A percentile compares a stretch with the other conserved stretches of the same genome.
These are phyloP conservation scores for Phytopythium mirpurense DNA, from an alignment of 352 stramenopile species.

Conservation along the genomic window DNA sequence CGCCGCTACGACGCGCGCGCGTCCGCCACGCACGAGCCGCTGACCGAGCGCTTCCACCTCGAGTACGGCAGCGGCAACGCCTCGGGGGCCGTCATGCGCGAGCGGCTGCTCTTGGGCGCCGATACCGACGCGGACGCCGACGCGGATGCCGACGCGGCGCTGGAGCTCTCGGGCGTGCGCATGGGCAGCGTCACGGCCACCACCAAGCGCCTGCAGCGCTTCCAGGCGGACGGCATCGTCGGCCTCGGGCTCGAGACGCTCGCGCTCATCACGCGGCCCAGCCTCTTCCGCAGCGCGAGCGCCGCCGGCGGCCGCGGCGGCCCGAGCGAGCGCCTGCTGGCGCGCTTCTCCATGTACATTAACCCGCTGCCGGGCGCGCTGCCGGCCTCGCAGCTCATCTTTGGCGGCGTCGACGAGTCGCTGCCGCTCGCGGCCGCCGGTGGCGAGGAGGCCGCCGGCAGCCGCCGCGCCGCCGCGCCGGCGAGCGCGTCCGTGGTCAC, in stretches of 20 bases:
- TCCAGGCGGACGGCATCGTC: slow-evolving; percentile 64
- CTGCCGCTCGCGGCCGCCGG: slow-evolving; percentile 15
- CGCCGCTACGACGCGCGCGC: slow-evolving; percentile 28
- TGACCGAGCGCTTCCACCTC: slow-evolving; percentile 35
- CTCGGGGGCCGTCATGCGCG: slow-evolving; percentile 33
- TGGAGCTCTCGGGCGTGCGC: slow-evolving; percentile 29
- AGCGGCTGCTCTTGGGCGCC: slow-evolving; percentile 36
- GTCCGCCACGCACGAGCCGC: slow-evolving; percentile 29
- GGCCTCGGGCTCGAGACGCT: slow-evolving; percentile 48
- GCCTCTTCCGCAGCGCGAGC: slow-evolving; percentile 19
- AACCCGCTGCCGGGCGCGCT: slow-evolving; percentile 39
- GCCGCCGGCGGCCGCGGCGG: no score
- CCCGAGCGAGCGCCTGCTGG: slow-evolving; percentile 13
- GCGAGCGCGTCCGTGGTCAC: no score
- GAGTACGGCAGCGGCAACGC: slow-evolving; percentile 67
- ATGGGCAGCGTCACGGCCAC: slow-evolving; percentile 45
- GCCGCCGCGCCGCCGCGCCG: no score
- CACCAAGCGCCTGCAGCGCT: slow-evolving; percentile 38
- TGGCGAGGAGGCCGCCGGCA: not conserved
- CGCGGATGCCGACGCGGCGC: no score
- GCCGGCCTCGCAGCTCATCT: slow-evolving; percentile 47
- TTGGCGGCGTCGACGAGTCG: slow-evolving; percentile 42
- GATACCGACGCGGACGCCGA: not conserved
- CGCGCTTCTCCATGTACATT: slow-evolving; percentile 61
- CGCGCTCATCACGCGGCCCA: slow-evolving; percentile 50